Evolutionary conservation across 1,284 basidiomycete genomes (phyloP).

Genomic region (Cryptococcus floricola): DNA sequence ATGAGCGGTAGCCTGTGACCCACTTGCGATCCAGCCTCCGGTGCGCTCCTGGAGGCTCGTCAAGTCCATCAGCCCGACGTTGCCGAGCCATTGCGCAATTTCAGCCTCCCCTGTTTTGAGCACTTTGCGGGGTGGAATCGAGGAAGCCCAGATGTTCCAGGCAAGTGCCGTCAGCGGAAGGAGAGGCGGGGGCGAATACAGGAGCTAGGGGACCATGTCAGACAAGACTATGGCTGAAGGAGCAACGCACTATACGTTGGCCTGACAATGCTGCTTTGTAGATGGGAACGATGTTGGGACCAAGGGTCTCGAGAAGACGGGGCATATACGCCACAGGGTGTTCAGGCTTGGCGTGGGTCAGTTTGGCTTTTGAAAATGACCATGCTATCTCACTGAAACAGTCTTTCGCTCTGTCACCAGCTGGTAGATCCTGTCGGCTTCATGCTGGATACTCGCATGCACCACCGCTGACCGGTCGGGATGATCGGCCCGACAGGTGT

Average conservation of each 20-base stretch:
- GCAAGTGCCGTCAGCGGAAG: constrained; percentile 37
- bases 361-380: not conserved
- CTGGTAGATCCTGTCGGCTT: constrained; percentile 1
- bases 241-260: constrained; percentile 33
- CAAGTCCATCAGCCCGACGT: constrained; percentile 43
- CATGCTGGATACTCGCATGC: not conserved
- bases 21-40: constrained; percentile 44
- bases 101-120: constrained; percentile 9
- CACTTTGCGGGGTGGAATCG: constrained; percentile 24
- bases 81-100: constrained; percentile 30
- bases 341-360: constrained; percentile 13
- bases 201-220: constrained; percentile 18
- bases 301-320: constrained; percentile 31
- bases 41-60: constrained; percentile 23
- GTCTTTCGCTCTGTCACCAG: constrained; percentile 1
- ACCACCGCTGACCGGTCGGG: no score
- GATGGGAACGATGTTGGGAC: constrained; percentile 34
- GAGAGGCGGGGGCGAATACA: constrained; percentile 42
- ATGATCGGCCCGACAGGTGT: constrained; percentile 8
- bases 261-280: constrained; percentile 41
- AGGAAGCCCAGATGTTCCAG: constrained; percentile 41
- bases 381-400: constrained; percentile 4
- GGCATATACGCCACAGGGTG: constrained; percentile 39
- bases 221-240: not conserved
- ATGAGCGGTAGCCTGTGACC: constrained; percentile 9